Evolutionary conservation across 768 basidiomycete genomes (phyloP).

Genomic region (Glaciozyma martinii): DNA sequence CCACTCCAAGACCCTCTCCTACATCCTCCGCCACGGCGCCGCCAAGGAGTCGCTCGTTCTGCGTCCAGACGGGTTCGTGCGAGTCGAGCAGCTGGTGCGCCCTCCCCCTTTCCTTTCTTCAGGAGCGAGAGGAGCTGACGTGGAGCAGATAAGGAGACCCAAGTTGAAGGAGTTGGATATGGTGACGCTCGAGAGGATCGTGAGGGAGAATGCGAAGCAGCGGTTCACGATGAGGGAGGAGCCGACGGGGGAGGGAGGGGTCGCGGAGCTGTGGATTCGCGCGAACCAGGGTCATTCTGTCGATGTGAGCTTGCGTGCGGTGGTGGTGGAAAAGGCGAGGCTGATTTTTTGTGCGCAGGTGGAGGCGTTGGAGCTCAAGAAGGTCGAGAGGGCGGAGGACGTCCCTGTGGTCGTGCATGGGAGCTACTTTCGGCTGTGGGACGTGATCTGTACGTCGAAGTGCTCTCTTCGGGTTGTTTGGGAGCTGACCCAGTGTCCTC

Average conservation of each 20-base stretch:
- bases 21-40: conserved; percentile 85
- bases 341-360: conserved; percentile 43
- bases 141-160: conserved; percentile 55
- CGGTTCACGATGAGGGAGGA: conserved; percentile 57
- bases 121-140: neutral
- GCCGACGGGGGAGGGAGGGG: conserved; percentile 35
- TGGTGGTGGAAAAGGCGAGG: neutral
- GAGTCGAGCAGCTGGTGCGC: conserved; percentile 72
- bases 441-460: conserved; percentile 50
- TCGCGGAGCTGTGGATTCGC: conserved; percentile 68
- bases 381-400: conserved; percentile 52
- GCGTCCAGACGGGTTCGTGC: conserved; percentile 75
- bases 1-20: conserved; percentile 77
- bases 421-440: conserved; percentile 62
- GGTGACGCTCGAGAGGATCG: conserved; percentile 45
- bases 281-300: conserved; percentile 88
- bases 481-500: neutral
- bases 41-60: conserved; percentile 63
- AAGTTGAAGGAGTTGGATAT: conserved; percentile 55
- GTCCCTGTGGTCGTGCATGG: conserved; percentile 80
- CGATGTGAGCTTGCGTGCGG: conserved; percentile 45
- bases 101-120: neutral
- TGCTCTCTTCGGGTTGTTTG: no score
- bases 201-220: conserved; percentile 57
- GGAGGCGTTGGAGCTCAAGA: conserved; percentile 58